Conservation (phyloP, 2,329 filamentous ascomycete species). For the Xylariales sp. region DNA sequence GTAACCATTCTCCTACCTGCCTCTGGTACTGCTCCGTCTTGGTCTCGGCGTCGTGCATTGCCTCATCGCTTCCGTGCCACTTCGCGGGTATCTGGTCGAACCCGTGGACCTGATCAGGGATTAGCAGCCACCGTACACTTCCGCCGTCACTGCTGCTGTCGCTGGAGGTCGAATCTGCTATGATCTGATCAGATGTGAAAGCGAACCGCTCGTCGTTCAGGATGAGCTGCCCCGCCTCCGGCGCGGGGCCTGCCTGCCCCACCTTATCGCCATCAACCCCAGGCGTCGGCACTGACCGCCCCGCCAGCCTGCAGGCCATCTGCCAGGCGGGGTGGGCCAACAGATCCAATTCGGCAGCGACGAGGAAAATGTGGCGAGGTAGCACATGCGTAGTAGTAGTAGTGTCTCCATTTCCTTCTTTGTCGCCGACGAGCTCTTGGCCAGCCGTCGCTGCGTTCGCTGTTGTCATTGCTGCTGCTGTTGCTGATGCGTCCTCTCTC, state of each 20-base stretch:
- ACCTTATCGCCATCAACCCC: constrained; percentile 21
- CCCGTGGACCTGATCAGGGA: constrained; percentile 35
- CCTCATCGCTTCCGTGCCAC: constrained; percentile 20
- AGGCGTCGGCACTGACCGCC: constrained; percentile 18
- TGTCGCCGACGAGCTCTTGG: too few relatives aligned
- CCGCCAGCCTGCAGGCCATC: constrained; percentile 29
- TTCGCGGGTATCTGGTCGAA: constrained; percentile 27
- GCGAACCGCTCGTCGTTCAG: constrained; percentile 29
- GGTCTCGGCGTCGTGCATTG: constrained; percentile 20
- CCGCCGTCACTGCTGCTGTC: constrained; percentile 14
- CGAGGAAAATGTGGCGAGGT: constrained; percentile 36
- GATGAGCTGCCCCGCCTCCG: constrained; percentile 13
- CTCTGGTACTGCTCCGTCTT: constrained; percentile 25
- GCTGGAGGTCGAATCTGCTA: too few relatives aligned
- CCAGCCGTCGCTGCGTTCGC: too few relatives aligned
- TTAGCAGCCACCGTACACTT: constrained; percentile 33
- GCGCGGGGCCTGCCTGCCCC: constrained; percentile 18
- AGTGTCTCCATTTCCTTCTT: too few relatives aligned
- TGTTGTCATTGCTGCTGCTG: too few relatives aligned
- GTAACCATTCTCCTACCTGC: constrained; percentile 24
- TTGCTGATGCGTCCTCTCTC: too few relatives aligned
- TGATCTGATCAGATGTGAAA: too few relatives aligned
- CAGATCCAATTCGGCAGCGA: constrained; percentile 41
- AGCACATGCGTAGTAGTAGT: too few relatives aligned
- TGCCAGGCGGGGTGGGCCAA: constrained; percentile 36